Base-by-base conservation (phyloP, 768 basidiomycete genomes). In the Leucocoprinus birnbaumii region DNA sequence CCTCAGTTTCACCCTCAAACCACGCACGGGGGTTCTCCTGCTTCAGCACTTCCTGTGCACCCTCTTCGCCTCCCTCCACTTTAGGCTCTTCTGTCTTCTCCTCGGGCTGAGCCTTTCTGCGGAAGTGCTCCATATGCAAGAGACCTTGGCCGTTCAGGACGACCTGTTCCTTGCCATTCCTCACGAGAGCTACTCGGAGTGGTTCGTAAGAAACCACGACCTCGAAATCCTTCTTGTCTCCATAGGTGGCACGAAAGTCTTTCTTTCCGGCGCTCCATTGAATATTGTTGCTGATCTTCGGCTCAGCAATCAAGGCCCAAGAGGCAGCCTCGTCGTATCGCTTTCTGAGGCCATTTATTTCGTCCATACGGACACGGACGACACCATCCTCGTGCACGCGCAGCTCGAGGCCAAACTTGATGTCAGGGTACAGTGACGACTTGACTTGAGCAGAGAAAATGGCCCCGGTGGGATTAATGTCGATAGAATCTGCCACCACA, bases 71-170 rank as follows among this genome's bases (percentile, higher is more conserved):
- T 53, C 80, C 81, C 42, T 71, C 69, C 10, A 74, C 63, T 9
- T 59, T 65, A n/a, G 74, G 57, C 68, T 78, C 75, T 48, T 77
- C 71, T 7, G 73, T 74, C 31, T 67, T 63, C 41, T 75, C 76
- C 58, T 75, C 71, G 8, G 65, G 71, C 9, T 73, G 69, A n/a
- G 71, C 67, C 64, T 87, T 85, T 19, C 76, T 77, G 62, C 91
- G 89, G 78, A 95, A 98, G 70, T 98, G 97, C 66, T 99, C 97
- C 96, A 99, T 95, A 62, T 98, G 95, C 59, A 99, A 75, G 26
- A 99, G 77, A 1, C 91, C 91, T 38, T 85, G 80, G 2, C 91
- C 93, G 63, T 99, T 99, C 34, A 99, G 70, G 8, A 94, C 86
- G 47, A 99, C 78, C 64, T 97, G 89, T 55, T 89, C 87, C 65